Evolutionary conservation across 1,284 basidiomycete species (phyloP), one percentile per base, ranked within the genome.

Genomic region (Cryptococcus sp.): DNA sequence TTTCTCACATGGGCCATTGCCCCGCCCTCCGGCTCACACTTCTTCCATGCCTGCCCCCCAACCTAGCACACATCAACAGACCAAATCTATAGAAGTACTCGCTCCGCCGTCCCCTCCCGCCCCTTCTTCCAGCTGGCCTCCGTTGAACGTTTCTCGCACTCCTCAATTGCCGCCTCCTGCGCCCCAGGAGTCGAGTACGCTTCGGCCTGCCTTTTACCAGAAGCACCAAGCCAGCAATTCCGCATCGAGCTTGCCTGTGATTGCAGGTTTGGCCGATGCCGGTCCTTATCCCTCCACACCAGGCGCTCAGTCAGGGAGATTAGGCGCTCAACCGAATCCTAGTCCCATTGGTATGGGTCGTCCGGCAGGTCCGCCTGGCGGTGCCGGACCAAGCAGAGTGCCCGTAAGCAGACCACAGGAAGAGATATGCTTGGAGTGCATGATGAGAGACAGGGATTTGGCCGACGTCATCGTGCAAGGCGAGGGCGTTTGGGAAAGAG

Each of bases 361-460:
- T 39, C 65, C 61, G 10, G 37, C 51, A 17, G 26, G 38, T 19
- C 48, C 46, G 40, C 10, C 48, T 41, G 22, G 29, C 34, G 49
- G 50, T 17, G 52, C 57, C 22, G 46, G 46, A 19, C 50, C 50
- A 20, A 46, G 15, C 29, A 37, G 49, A 48, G 49, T 49, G 15
- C 58, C 52, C 26, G 49, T 34, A 37, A 19, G 17, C 5, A 55
- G 50, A 38, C 60, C 55, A 10, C 73, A 72, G 50, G 80, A 80
- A 49, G 93, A 97, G 76, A 82, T 98, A 45, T 99, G 95, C 70
- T 83, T 98, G 49, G 95, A 99, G 79, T 99, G 95, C 76, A 91
- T 96, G 70, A 99, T 99, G 95, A 88, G 95, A 45, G 95, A 99
- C 79, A 87, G 95, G 72, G 95, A 99, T 74, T 93, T 99, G 89